Conservation (phyloP, 345 rosid species). For the Aegle marmelos region DNA sequence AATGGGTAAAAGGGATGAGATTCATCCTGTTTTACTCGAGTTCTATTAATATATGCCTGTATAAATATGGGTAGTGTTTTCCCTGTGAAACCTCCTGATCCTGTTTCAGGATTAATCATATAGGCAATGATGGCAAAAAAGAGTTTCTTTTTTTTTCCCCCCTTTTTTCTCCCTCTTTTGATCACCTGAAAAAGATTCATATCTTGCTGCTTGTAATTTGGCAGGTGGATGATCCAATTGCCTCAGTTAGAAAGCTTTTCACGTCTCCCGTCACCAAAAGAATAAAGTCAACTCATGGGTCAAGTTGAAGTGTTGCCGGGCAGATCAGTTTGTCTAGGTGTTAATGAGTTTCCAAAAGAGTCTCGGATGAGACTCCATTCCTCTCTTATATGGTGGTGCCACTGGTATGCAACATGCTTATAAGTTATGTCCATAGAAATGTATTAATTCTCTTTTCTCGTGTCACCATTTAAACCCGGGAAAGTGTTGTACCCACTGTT, state of each 20-base stretch:
- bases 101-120: background rate
- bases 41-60: background rate
- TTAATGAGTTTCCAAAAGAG: background rate
- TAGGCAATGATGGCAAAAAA: background rate
- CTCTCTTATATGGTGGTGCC: background rate
- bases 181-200: background rate
- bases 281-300: constrained; percentile 32
- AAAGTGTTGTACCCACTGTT: background rate
- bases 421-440: background rate
- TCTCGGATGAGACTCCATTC: background rate
- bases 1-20: background rate
- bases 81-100: background rate
- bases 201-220: background rate
- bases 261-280: constrained; percentile 55
- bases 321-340: constrained; percentile 11
- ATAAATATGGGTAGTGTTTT: background rate
- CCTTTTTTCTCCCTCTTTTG: background rate
- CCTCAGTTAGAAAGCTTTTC: constrained; percentile 71
- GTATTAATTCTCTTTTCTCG: background rate
- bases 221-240: constrained; percentile 78
- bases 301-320: constrained; percentile 22
- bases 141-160: background rate
- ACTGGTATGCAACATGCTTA: background rate
- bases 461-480: background rate
- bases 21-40: background rate